Base-by-base conservation (phyloP, 495 filamentous ascomycete species). In the Xylaria longipes region DNA sequence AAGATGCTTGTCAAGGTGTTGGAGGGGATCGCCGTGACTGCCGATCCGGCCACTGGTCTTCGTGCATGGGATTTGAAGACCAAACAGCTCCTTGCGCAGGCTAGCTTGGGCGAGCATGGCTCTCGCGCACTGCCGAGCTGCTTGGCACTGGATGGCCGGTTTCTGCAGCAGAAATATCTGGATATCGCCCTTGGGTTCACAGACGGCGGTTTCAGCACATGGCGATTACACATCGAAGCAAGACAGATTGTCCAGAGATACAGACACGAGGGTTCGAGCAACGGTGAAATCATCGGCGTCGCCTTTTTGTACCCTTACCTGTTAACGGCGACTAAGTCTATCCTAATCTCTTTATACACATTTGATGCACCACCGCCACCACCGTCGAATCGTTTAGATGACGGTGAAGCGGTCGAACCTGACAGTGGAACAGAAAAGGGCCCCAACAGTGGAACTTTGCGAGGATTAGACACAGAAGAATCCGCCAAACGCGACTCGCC, bases 271-370 rank as follows among this genome's bases (percentile, higher is more conserved):
- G 82, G 80, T 65, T 85, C 84, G 64, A 85, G 81, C 71, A 90
- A 90, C 75, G 91, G 89, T 29, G 85, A 87, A 64, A 87, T 98
- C n/a, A 90, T 90, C 5, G 89, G 90, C 22, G 86, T 98, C 75
- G 92, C 94, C 22, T 89, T 89, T 63, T 88, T 89, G 3, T 87
- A 88, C 60, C 92, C 95, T 20, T 97, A 95, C 77, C 73, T 97
- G 17, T 80, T 97, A 39, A 93, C 92, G 33, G 92, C 95, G 70
- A 94, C 93, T 3, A 83, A 86, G 56, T 86, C 88, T 33, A 92
- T 94, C 39, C 77, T 90, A 9, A 80, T 97, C 7, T 94, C 92
- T 8, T 76, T 97, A 27, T 97, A 97, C 78, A 87, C 85, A 20
- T 89, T 95, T 61, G 79, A 83, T 5, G 37, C 31, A 14, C 57